Conservation (phyloP, 2,329 filamentous ascomycete genomes). For the Epichloe festucae region DNA sequence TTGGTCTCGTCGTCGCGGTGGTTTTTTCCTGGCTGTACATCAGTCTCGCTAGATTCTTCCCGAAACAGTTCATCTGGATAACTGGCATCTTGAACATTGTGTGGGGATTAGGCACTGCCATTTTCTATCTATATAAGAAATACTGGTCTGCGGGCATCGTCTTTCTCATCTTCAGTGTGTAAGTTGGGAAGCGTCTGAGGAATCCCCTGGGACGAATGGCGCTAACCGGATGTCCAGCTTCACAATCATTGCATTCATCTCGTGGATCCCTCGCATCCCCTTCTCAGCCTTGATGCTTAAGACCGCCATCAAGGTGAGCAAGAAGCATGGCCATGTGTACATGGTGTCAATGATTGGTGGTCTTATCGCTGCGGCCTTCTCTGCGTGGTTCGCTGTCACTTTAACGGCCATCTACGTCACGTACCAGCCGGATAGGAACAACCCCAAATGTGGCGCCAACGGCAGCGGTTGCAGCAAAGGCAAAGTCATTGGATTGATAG, state of each 20-base stretch:
- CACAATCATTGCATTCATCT: constrained; percentile 45
- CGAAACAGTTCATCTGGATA: constrained; percentile 86
- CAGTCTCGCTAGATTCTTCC: constrained; percentile 59
- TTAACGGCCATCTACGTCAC: constrained; percentile 77
- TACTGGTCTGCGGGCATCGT: constrained; percentile 81
- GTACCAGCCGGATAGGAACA: constrained; percentile 52
- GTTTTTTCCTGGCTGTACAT: constrained; percentile 69
- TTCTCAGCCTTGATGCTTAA: constrained; percentile 85
- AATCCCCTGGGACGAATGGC: not conserved
- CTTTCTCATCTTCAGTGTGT: constrained; percentile 55
- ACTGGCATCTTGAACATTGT: constrained; percentile 81
- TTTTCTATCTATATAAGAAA: constrained; percentile 66
- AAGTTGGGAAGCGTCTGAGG: not conserved
- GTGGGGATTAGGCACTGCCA: constrained; percentile 71
- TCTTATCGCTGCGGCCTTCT: constrained; percentile 59
- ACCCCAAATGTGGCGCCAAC: constrained; percentile 34
- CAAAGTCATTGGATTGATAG: constrained; percentile 72
- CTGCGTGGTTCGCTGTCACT: constrained; percentile 76
- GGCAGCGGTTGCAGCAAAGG: constrained; percentile 55
- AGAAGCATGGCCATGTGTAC: constrained; percentile 75
- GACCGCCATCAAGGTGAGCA: constrained; percentile 74
- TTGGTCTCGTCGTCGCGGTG: constrained; percentile 61
- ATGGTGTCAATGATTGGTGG: constrained; percentile 76
- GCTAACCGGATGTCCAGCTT: constrained; percentile 3
- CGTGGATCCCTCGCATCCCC: constrained; percentile 81